A percentile compares a stretch with the other conserved stretches of the same genome.
These are phyloP conservation scores for Suillus lakei DNA, from an alignment of 768 basidiomycete genomes.

Conservation along the genomic window DNA sequence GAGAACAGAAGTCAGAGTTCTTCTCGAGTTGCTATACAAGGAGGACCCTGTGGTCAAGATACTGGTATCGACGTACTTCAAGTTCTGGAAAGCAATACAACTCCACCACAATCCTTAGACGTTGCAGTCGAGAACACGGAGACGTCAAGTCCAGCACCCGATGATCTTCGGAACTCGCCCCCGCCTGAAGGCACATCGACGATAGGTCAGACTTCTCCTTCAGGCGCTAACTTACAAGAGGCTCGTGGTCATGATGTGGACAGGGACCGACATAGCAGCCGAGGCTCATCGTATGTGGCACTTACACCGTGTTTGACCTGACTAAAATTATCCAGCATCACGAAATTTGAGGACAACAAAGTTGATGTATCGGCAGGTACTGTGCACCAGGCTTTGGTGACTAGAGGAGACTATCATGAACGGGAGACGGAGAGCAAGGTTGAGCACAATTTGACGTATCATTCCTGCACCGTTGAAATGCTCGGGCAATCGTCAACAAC, in stretches of 20 bases:
- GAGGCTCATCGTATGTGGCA: background rate
- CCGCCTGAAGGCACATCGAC: background rate
- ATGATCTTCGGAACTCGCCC: background rate
- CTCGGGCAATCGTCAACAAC: background rate
- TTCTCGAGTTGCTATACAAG: background rate
- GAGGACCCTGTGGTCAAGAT: background rate
- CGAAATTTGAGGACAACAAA: background rate
- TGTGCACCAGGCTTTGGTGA: background rate
- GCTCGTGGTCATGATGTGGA: background rate
- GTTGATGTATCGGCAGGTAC: background rate
- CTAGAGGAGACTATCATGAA: background rate
- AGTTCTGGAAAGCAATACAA: background rate
- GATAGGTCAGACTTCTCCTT: background rate
- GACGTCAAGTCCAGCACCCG: background rate
- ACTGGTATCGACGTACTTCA: background rate
- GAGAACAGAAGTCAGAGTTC: background rate
- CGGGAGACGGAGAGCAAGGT: background rate
- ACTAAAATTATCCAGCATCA: background rate
- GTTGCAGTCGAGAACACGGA: background rate
- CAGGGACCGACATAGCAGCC: background rate
- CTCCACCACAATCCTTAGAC: background rate
- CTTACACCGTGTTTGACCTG: background rate
- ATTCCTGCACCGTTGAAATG: background rate
- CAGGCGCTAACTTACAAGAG: background rate
- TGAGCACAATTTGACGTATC: background rate